phyloP scores from a whole-genome alignment of 805 yeast species.

The Yarrowia sp. region DNA sequence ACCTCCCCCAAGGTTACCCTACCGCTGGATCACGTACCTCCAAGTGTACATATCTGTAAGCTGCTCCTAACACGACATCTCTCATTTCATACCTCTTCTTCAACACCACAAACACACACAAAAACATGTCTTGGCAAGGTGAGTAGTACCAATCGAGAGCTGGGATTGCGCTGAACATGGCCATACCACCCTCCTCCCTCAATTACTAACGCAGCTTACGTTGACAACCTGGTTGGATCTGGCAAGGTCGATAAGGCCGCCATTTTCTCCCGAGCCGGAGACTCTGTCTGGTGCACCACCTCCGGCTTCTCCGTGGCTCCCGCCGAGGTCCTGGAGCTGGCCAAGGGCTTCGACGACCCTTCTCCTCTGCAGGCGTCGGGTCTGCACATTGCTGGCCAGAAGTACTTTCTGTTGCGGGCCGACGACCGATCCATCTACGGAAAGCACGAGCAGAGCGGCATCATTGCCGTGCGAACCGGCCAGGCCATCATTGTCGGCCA shows the following conservation, averaged over 20 bases:
- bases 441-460: slow-evolving; percentile 85
- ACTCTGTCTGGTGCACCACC: slow-evolving; percentile 90
- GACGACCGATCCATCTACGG: slow-evolving; percentile 95
- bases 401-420: slow-evolving; percentile 86
- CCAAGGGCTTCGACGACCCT: slow-evolving; percentile 81
- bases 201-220: slow-evolving; percentile 68
- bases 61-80: slow-evolving; percentile 13
- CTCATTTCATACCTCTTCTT: slow-evolving; percentile 2
- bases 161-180: background rate
- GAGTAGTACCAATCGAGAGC: slow-evolving; percentile 27
- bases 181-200: background rate
- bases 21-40: slow-evolving; percentile 29
- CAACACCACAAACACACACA: slow-evolving; percentile 24
- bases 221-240: slow-evolving; percentile 88
- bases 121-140: slow-evolving; percentile 50
- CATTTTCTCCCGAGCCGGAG: slow-evolving; percentile 92
- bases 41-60: slow-evolving; percentile 26
- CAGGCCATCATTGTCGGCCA: slow-evolving; percentile 95
- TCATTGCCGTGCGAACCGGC: slow-evolving; percentile 88
- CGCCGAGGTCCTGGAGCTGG: slow-evolving; percentile 75
- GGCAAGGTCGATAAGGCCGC: slow-evolving; percentile 92
- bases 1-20: slow-evolving; percentile 24
- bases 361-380: slow-evolving; percentile 83
- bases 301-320: slow-evolving; percentile 56
- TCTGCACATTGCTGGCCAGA: slow-evolving; percentile 80